Base-by-base conservation (phyloP, 23 red algal genomes). In the Gracilaria domingensis region DNA sequence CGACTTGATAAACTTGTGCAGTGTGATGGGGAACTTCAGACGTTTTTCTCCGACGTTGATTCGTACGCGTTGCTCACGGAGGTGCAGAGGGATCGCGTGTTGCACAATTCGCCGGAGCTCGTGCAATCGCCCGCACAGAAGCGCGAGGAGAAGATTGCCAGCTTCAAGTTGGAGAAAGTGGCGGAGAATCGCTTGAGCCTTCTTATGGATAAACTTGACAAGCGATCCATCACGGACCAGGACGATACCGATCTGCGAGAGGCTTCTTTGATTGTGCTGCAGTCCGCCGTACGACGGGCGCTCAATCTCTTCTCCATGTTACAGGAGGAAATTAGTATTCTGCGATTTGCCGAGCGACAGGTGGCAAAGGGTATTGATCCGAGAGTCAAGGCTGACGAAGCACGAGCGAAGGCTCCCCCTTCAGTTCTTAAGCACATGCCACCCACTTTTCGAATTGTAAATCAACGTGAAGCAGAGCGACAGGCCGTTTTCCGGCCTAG, bases 371-470 rank as follows among this genome's bases (percentile, higher is more conserved):
- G 93, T 12, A 59, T 94, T 2, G 91, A 94, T 78, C 91, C 83
- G 56, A 25, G 74, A 29, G 81, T 89, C 78, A 67, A 45, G 79
- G 93, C 84, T 1, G 75, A 88, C 24, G 60, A 66, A 40, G 75
- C 75, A 23, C 76, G 79, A 28, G 75, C 93, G 24, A 81, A 38
- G 26, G 79, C 77, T 45, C 83, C 83, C 2, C 48, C 80, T 20
- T 32, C 69, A 5, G 56, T 71, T 18, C 36, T 67, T 37, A 34
- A 21, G 17, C 84, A 85, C 30, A 75, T 95, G 85, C 93, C 93
- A 21, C 62, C 84, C 32, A 84, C 85, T 21, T 95, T 95, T 72
- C 40, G 77, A 14, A 95, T 95, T 59, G 86, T 95, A 33, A 95
- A 49, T 29, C 60, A 88, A 39, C 57, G 85, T 6, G 75, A 88